These are phyloP conservation scores for Cladosporium sphaerospermum DNA, from an alignment of 2,329 filamentous ascomycete genomes.

Conservation along the genomic window DNA sequence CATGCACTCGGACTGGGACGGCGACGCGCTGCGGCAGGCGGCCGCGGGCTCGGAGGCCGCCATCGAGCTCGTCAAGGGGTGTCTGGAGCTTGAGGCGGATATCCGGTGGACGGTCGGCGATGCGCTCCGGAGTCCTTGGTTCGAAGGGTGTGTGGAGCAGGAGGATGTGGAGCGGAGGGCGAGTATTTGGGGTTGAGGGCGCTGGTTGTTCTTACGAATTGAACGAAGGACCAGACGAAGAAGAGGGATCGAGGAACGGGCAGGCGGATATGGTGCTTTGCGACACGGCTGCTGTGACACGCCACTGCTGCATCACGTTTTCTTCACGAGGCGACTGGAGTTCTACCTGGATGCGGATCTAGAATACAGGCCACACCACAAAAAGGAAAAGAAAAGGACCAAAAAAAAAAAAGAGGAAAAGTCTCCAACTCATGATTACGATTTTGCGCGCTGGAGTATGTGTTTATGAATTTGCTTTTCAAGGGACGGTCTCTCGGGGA, in stretches of 20 bases:
- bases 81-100: conserved; percentile 51
- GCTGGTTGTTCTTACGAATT: not conserved
- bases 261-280: too few species aligned
- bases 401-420: not conserved
- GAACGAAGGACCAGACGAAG: not conserved
- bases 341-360: too few species aligned
- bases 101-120: conserved; percentile 53
- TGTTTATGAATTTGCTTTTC: too few species aligned
- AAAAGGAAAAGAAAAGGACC: not conserved
- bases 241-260: too few species aligned
- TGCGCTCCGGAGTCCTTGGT: conserved; percentile 51
- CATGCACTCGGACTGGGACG: conserved; percentile 53
- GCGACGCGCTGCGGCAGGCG: conserved; percentile 42
- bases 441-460: too few species aligned
- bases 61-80: conserved; percentile 53
- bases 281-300: too few species aligned
- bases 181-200: conserved; percentile 6
- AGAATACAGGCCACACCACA: not conserved
- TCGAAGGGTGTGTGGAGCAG: conserved; percentile 32
- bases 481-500: too few species aligned
- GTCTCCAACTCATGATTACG: conserved; percentile 7
- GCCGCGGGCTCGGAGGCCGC: conserved; percentile 40
- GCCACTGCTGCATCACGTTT: too few species aligned
- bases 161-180: conserved; percentile 12
- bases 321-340: too few species aligned